Evolutionary conservation across 1,284 basidiomycete species (phyloP), one percentile per base, ranked within the genome.

Genomic region (Polyporus tsugae): DNA sequence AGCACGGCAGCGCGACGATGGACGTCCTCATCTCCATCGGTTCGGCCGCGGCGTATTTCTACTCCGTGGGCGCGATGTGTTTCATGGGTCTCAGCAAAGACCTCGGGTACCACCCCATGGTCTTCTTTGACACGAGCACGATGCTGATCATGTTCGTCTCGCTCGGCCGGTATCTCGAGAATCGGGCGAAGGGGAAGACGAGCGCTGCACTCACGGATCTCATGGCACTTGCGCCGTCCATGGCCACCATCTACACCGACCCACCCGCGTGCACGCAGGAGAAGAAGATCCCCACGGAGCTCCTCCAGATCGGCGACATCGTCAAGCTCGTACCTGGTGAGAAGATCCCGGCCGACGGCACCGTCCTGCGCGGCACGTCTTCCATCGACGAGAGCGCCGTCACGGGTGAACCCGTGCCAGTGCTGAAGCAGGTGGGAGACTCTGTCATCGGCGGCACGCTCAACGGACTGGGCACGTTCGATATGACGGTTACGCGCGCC

Each of bases 141-240:
- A 99, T 99, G 98, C 85, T 99, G 67, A 94, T 99, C 86, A 96
- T 93, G 81, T 99, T 99, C 78, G 95, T 99, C 74, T 96, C 95
- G 4, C 89, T 99, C 38, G 98, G 97, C 1, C 91, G 98, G 49
- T 98, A 94, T 82, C 88, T 99, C 63, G 98, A 99, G 82, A 99
- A 98, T 81, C 88, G 92, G 62, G 98, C 98, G 49, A 99, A 99
- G 80, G 97, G 98, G 53, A 95, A 95, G 81, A 99, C 98, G 1
- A 96, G 95, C 65, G 96, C 96, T 0, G 98, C 98, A 1, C 87
- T 99, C 33, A 98, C 96, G 4, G 95, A 98, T 77, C 89, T 99
- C 60, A 98, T 99, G 92, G 89, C 94, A 11, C 92, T 99, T 42
- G 89, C 96, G 0, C 98, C 98, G 0, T 93, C 94, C 4, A 97